A percentile compares a stretch with the other conserved stretches of the same genome.
Conservation (phyloP, 345 rosid genomes). For the Microcos paniculata region DNA sequence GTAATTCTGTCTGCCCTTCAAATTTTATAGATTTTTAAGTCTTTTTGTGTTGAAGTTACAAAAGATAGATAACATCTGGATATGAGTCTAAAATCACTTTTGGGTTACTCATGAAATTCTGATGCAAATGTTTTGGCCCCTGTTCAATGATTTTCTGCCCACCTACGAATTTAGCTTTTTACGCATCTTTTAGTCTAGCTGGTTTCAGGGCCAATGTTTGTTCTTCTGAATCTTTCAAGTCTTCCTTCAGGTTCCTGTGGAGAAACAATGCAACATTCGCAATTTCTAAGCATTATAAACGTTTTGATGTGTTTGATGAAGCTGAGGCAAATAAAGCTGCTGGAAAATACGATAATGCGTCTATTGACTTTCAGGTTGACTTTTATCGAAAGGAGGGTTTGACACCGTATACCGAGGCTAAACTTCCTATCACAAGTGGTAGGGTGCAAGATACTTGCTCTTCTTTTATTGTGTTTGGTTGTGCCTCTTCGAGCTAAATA, state of each 20-base stretch:
- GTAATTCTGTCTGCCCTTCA: slow-evolving; percentile 29
- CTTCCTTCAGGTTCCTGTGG: slow-evolving; percentile 83
- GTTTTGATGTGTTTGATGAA: slow-evolving; percentile 82
- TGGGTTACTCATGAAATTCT: background rate
- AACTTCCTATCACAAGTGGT: slow-evolving; percentile 96
- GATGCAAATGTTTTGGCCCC: background rate
- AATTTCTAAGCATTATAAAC: slow-evolving; percentile 88
- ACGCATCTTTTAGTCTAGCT: background rate
- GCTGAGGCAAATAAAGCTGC: slow-evolving; percentile 99
- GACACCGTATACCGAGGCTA: slow-evolving; percentile 77
- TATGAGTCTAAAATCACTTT: background rate
- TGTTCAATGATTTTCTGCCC: background rate
- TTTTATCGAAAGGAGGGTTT: slow-evolving; percentile 93
- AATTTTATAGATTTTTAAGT: background rate
- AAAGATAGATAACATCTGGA: background rate
- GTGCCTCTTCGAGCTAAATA: background rate
- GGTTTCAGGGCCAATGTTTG: background rate
- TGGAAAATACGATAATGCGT: slow-evolving; percentile 82
- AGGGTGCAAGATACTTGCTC: slow-evolving; percentile 24
- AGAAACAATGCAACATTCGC: slow-evolving; percentile 94
- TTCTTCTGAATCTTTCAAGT: background rate
- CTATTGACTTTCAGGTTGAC: slow-evolving; percentile 86
- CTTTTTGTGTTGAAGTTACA: background rate
- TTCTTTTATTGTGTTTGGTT: background rate
- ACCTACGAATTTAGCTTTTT: background rate